Conservation (phyloP, 768 basidiomycete genomes). For the Tulasnella sp. region DNA sequence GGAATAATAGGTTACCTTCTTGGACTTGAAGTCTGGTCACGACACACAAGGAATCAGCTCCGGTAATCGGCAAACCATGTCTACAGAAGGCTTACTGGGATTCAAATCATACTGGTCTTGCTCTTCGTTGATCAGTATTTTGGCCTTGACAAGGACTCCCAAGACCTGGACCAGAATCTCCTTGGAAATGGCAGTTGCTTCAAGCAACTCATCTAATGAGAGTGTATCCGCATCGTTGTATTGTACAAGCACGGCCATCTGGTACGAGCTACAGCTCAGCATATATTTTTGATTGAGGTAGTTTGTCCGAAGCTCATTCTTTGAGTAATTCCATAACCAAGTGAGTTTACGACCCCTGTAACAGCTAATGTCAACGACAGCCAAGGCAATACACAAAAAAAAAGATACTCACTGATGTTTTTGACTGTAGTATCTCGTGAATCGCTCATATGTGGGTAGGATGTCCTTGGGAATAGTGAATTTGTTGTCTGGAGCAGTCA, state of each 20-base stretch:
- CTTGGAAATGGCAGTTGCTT: conserved; percentile 69
- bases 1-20: conserved; percentile 20
- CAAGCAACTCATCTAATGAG: conserved; percentile 61
- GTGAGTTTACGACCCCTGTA: conserved; percentile 71
- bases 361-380: conserved; percentile 9
- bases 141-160: conserved; percentile 66
- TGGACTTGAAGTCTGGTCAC: conserved; percentile 23
- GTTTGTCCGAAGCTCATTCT: conserved; percentile 89
- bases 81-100: conserved; percentile 37
- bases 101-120: conserved; percentile 86
- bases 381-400: not conserved
- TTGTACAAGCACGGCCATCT: conserved; percentile 86
- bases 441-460: conserved; percentile 74
- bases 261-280: conserved; percentile 87
- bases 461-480: conserved; percentile 85
- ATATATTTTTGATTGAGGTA: conserved; percentile 93
- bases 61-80: not conserved
- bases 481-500: conserved; percentile 69
- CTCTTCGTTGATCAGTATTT: conserved; percentile 81
- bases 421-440: conserved; percentile 83
- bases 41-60: not conserved
- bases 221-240: conserved; percentile 88
- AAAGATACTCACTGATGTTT: conserved; percentile 51
- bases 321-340: conserved; percentile 97
- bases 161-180: conserved; percentile 45